Evolutionary conservation across 2,329 filamentous ascomycete species (phyloP).

Genomic region (Colletotrichum spinosum): DNA sequence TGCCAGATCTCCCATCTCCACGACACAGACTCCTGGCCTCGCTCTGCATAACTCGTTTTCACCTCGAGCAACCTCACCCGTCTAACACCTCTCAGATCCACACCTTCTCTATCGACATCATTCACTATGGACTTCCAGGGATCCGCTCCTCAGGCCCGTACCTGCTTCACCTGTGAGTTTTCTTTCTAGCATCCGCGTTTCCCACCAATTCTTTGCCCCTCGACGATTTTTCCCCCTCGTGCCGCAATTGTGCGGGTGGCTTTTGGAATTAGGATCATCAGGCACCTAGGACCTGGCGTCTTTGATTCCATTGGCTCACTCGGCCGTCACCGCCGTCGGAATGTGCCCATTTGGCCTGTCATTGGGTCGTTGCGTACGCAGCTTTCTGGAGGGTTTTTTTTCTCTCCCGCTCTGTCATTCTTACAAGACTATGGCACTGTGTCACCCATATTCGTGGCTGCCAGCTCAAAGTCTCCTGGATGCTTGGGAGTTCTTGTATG

Average conservation of each 20-base stretch:
- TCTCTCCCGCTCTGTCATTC: too few relatives aligned
- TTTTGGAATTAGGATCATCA: constrained; percentile 17
- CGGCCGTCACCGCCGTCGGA: constrained; percentile 15
- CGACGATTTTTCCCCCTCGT: constrained; percentile 2
- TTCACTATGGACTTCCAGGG: constrained; percentile 49
- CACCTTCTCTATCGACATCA: constrained; percentile 17
- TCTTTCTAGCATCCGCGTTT: background rate
- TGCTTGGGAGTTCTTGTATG: too few relatives aligned
- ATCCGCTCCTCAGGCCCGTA: constrained; percentile 47
- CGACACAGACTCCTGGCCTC: constrained; percentile 27
- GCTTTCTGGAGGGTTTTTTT: background rate
- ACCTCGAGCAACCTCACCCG: background rate
- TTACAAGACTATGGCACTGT: too few relatives aligned
- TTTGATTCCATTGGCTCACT: constrained; percentile 24
- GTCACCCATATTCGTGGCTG: too few relatives aligned
- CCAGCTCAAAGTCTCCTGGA: too few relatives aligned
- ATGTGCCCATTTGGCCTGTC: background rate
- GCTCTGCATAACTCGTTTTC: too few relatives aligned
- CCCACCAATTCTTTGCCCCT: background rate
- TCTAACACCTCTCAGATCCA: constrained; percentile 18
- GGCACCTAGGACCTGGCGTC: constrained; percentile 4
- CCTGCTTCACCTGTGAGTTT: constrained; percentile 64
- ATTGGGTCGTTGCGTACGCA: constrained; percentile 29
- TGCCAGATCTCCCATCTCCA: constrained; percentile 19
- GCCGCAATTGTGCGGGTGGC: constrained; percentile 29